Conservation (phyloP, 2,329 filamentous ascomycete genomes). For the Aureobasidium sp. region DNA sequence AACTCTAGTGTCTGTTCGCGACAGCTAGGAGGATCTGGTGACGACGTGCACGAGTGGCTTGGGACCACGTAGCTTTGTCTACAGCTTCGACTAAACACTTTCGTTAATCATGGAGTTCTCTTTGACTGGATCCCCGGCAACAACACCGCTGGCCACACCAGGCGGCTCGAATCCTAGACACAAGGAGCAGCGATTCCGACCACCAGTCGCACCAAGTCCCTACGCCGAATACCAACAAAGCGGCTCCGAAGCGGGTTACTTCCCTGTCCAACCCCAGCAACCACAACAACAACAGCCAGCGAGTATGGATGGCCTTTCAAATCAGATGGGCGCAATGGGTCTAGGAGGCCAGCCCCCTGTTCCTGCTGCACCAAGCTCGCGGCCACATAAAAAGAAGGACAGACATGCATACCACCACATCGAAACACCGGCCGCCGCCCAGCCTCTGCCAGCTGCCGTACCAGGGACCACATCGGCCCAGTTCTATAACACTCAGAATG, state of each 20-base stretch:
- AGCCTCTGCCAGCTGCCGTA: conserved; percentile 64
- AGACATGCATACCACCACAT: conserved; percentile 87
- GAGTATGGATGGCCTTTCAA: conserved; percentile 45
- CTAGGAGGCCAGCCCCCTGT: conserved; percentile 48
- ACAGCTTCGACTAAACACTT: conserved; percentile 2
- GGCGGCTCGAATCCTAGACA: background rate
- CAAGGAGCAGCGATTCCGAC: background rate
- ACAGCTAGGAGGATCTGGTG: background rate
- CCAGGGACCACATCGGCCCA: conserved; percentile 55
- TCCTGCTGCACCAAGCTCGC: conserved; percentile 27
- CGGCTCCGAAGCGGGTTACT: conserved; percentile 36
- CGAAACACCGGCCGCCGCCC: conserved; percentile 55
- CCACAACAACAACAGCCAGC: conserved; percentile 20
- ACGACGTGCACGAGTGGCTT: background rate
- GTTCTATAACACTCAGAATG: conserved; percentile 47
- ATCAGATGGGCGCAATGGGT: conserved; percentile 73
- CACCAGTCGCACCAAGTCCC: conserved; percentile 7
- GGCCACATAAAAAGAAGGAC: conserved; percentile 81
- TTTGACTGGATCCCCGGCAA: conserved; percentile 3
- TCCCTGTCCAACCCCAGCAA: conserved; percentile 31
- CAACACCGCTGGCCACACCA: background rate
- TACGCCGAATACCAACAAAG: conserved; percentile 37
- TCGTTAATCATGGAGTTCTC: conserved; percentile 6
- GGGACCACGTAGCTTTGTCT: conserved; percentile 12
- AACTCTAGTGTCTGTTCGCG: background rate